These are phyloP conservation scores for Zychaea mexicana DNA, from an alignment of 371 early-diverging fungal genomes.

Conservation along the genomic window DNA sequence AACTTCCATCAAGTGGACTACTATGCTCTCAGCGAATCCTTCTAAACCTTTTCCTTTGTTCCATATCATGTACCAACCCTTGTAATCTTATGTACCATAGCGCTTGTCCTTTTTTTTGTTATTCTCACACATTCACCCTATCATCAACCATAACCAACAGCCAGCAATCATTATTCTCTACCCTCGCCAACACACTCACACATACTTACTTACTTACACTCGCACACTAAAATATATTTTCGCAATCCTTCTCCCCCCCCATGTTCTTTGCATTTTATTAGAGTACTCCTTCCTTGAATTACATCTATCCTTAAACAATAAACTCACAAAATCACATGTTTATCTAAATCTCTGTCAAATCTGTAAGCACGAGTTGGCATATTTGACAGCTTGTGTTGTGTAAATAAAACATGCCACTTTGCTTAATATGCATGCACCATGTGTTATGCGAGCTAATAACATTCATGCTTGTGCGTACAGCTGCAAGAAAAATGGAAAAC, in stretches of 20 bases:
- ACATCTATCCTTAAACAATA: background rate
- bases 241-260: background rate
- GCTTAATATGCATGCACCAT: too few relatives aligned
- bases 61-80: background rate
- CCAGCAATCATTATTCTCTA: background rate
- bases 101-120: constrained; percentile 2
- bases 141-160: background rate
- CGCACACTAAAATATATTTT: background rate
- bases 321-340: background rate
- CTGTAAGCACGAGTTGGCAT: too few relatives aligned
- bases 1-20: constrained; percentile 12
- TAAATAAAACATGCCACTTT: too few relatives aligned
- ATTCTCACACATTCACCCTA: background rate
- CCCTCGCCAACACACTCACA: background rate
- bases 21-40: background rate
- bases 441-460: too few relatives aligned
- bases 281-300: background rate
- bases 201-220: too few relatives aligned
- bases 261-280: background rate
- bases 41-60: background rate
- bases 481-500: too few relatives aligned
- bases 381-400: too few relatives aligned
- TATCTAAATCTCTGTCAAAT: too few relatives aligned
- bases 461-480: too few relatives aligned
- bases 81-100: constrained; percentile 4